phyloP scores from a whole-genome alignment of 495 filamentous ascomycete genomes.

The Neurospora tetraspora region DNA sequence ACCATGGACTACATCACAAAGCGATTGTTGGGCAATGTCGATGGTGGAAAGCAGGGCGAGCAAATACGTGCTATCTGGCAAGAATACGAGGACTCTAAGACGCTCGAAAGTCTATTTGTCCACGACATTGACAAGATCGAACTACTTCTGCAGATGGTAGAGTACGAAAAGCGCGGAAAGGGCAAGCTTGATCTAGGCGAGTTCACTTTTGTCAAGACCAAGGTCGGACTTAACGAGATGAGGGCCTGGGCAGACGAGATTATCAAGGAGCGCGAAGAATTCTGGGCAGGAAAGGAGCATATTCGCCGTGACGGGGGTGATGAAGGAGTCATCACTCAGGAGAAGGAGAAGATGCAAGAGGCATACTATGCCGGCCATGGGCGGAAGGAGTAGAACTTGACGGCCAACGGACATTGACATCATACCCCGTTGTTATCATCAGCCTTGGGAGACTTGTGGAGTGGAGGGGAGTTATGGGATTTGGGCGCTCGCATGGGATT shows the following conservation, averaged over 20 bases:
- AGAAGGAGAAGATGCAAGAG: slow-evolving; percentile 27
- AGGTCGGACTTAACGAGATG: slow-evolving; percentile 65
- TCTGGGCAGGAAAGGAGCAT: slow-evolving; percentile 50
- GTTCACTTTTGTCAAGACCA: slow-evolving; percentile 65
- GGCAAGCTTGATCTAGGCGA: slow-evolving; percentile 66
- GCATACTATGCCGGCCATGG: slow-evolving; percentile 29
- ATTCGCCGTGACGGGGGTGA: slow-evolving; percentile 31
- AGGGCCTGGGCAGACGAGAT: slow-evolving; percentile 69
- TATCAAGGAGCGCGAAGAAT: slow-evolving; percentile 62
- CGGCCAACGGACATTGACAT: neutral
- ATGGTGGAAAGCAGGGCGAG: slow-evolving; percentile 53
- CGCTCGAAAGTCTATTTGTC: slow-evolving; percentile 76
- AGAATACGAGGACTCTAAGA: slow-evolving; percentile 84
- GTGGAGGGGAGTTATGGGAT: neutral
- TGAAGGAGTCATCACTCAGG: slow-evolving; percentile 26
- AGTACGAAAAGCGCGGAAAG: slow-evolving; percentile 73
- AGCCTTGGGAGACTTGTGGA: neutral
- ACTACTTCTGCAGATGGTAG: slow-evolving; percentile 85
- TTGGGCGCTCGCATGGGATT: neutral
- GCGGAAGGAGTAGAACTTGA: slow-evolving; percentile 10
- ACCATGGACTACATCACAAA: slow-evolving; percentile 84
- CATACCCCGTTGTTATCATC: neutral
- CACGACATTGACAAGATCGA: slow-evolving; percentile 98
- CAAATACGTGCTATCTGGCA: slow-evolving; percentile 74
- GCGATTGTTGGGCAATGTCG: slow-evolving; percentile 60